A percentile compares a stretch with the other conserved stretches of the same genome.
These are phyloP conservation scores for Fusarium subglutinans DNA, from an alignment of 2,329 filamentous ascomycete genomes.

Conservation along the genomic window DNA sequence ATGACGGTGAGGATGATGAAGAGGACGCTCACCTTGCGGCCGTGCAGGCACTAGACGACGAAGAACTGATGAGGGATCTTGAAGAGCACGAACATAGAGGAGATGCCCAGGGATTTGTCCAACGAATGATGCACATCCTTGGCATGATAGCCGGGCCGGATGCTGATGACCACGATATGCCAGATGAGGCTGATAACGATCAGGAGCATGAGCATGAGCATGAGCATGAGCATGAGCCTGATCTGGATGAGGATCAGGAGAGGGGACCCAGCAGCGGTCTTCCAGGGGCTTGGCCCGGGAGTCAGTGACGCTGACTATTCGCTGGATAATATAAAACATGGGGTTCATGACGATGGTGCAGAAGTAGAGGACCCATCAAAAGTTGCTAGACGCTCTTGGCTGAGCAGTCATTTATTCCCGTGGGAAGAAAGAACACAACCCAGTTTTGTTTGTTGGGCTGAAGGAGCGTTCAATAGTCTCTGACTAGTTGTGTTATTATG, in stretches of 20 bases:
- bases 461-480: not conserved
- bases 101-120: conserved; percentile 40
- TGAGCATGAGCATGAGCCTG: not conserved
- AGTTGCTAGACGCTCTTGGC: conserved; percentile 6
- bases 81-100: conserved; percentile 41
- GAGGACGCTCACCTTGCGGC: conserved; percentile 40
- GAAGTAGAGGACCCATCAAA: conserved; percentile 6
- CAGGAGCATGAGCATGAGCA: conserved; percentile 10
- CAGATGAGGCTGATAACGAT: conserved; percentile 19
- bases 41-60: conserved; percentile 40
- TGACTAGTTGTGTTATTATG: not conserved
- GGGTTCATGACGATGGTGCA: not conserved
- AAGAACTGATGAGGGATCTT: conserved; percentile 47
- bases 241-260: not conserved
- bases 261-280: conserved; percentile 14
- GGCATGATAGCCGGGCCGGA: conserved; percentile 28
- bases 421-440: not conserved
- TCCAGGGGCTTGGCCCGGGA: conserved; percentile 51
- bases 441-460: not conserved
- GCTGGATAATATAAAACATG: not conserved
- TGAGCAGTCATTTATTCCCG: conserved; percentile 23
- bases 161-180: conserved; percentile 6
- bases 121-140: conserved; percentile 21
- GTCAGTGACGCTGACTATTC: conserved; percentile 21
- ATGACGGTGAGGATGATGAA: conserved; percentile 38